Percentiles rank a stretch among this genome's conserved stretches.
phyloP scores from a whole-genome alignment of 164 flowering plant species.

The Malania oleifera region DNA sequence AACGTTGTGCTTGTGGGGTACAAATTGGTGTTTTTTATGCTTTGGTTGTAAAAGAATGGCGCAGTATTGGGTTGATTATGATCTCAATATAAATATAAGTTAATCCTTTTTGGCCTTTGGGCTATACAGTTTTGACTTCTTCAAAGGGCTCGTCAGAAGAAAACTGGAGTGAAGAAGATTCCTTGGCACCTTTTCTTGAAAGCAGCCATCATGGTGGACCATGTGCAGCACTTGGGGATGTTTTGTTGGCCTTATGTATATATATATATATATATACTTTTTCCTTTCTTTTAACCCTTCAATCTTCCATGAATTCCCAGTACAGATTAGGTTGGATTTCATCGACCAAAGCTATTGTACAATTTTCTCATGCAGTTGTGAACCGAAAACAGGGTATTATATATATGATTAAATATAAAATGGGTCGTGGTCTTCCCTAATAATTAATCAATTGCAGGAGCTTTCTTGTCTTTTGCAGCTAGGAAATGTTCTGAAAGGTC shows the following conservation, averaged over 20 bases:
- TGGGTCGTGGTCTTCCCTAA: no score
- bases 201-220: constrained; percentile 8
- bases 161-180: constrained; percentile 43
- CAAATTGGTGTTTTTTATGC: no score
- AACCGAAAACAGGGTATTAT: not conserved
- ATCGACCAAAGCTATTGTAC: not conserved
- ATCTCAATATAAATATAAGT: no score
- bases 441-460: not conserved
- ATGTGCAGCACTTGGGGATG: constrained; percentile 6
- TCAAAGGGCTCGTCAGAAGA: constrained; percentile 65
- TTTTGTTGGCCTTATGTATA: not conserved
- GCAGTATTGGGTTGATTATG: no score
- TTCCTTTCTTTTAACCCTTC: not conserved
- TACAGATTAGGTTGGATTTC: not conserved
- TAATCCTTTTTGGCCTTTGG: constrained; percentile 10
- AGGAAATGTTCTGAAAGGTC: not conserved
- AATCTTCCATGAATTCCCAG: not conserved
- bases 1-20: no score
- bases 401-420: no score
- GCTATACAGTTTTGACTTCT: constrained; percentile 76
- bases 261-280: not conserved
- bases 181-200: constrained; percentile 8
- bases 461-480: not conserved
- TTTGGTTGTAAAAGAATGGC: no score
- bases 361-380: not conserved